Percentiles rank a stretch among this genome's conserved stretches.
Conservation (phyloP, 179 eudicot genomes). For the Corrigiola litoralis region DNA sequence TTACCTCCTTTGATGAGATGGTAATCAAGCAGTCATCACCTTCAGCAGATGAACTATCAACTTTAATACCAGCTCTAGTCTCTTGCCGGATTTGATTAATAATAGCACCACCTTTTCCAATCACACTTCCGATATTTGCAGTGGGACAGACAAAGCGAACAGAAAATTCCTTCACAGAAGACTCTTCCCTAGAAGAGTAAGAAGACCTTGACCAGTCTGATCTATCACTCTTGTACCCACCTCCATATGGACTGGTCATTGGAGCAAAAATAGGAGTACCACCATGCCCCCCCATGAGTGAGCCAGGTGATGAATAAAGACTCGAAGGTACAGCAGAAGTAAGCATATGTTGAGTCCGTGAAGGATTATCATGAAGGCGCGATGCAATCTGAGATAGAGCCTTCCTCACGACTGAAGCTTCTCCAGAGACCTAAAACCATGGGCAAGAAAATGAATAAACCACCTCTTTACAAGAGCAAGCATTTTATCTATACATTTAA, state of each 20-base stretch:
- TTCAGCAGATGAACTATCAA: conserved; percentile 78
- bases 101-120: conserved; percentile 87
- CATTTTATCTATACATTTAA: no score
- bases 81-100: conserved; percentile 96
- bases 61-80: conserved; percentile 77
- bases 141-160: conserved; percentile 84
- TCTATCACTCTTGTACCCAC: conserved; percentile 67
- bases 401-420: conserved; percentile 65
- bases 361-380: conserved; percentile 93
- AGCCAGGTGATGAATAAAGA: conserved; percentile 51
- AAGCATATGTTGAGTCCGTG: conserved; percentile 85
- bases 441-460: neutral
- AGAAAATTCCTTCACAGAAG: conserved; percentile 70
- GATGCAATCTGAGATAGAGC: conserved; percentile 76
- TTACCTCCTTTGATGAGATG: conserved; percentile 83
- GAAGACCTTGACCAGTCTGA: conserved; percentile 66
- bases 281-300: conserved; percentile 56
- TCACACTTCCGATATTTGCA: conserved; percentile 81
- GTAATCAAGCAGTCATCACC: conserved; percentile 83
- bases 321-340: conserved; percentile 58
- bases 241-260: conserved; percentile 65
- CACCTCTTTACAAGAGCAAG: no score
- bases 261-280: conserved; percentile 76
- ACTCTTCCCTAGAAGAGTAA: conserved; percentile 64
- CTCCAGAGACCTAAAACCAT: conserved; percentile 70